Percentiles rank a stretch among this genome's conserved stretches.
Evolutionary conservation across 495 filamentous ascomycete genomes (phyloP).

Genomic region (Penicillium ochrochloron): DNA sequence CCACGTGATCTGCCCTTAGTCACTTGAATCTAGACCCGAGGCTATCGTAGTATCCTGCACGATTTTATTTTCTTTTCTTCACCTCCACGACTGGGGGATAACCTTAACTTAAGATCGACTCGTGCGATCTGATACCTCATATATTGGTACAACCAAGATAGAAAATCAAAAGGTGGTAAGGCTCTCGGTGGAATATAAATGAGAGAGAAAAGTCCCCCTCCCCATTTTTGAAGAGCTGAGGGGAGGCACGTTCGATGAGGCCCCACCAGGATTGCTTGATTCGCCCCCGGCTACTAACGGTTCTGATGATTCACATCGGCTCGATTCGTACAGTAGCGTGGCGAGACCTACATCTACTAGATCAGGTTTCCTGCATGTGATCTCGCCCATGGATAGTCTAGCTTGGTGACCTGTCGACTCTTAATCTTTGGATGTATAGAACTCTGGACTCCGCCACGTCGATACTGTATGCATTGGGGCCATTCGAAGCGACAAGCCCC

Average conservation of each 20-base stretch:
- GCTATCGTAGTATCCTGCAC: constrained; percentile 7
- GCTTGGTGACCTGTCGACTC: not conserved
- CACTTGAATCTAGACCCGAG: constrained; percentile 23
- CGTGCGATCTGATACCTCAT: not conserved
- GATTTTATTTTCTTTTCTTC: not conserved
- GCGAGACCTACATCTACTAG: not conserved
- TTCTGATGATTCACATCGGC: constrained; percentile 5
- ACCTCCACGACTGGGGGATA: not conserved
- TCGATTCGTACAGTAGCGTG: not conserved
- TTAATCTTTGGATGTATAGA: not conserved
- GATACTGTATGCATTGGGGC: not conserved
- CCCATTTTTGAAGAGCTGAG: not conserved
- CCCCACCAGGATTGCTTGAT: constrained; percentile 17
- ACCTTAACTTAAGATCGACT: constrained; percentile 5
- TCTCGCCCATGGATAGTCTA: no score
- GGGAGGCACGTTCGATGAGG: constrained; percentile 8
- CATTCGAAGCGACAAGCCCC: not conserved
- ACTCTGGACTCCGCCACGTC: not conserved
- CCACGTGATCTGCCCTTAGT: constrained; percentile 25
- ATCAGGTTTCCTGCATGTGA: constrained; percentile 4
- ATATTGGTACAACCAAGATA: not conserved
- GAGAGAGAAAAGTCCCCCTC: not conserved
- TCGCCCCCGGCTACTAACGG: constrained; percentile 11
- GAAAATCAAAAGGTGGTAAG: not conserved
- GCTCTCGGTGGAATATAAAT: not conserved